A percentile compares a stretch with the other conserved stretches of the same genome.
phyloP scores from a whole-genome alignment of 2,329 filamentous ascomycete genomes.

The Colletotrichum sp. region DNA sequence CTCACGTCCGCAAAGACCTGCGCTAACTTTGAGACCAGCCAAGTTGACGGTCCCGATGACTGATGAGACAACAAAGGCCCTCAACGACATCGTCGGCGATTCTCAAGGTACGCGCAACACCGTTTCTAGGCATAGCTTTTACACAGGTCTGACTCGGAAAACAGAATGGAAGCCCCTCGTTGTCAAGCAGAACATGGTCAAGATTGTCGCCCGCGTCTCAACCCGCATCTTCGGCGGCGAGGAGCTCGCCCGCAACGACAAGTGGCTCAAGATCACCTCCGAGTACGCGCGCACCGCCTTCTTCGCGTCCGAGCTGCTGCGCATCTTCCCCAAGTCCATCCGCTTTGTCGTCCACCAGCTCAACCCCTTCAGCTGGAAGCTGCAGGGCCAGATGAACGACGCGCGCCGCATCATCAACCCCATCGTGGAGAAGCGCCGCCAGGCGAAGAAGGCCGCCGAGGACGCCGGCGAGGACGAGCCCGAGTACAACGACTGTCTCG shows the following conservation, averaged over 20 bases:
- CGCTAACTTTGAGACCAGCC: not conserved
- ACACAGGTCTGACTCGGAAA: not conserved
- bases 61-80: conserved; percentile 8
- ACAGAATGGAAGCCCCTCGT: conserved; percentile 18
- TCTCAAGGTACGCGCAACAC: not conserved
- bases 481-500: conserved; percentile 25
- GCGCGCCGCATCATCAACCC: conserved; percentile 25
- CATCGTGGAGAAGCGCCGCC: conserved; percentile 18
- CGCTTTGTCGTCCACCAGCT: conserved; percentile 21
- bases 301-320: conserved; percentile 12
- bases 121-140: accelerated
- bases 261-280: conserved; percentile 23
- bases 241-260: conserved; percentile 22
- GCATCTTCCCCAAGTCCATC: conserved; percentile 20
- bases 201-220: conserved; percentile 23
- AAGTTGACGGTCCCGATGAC: conserved; percentile 10
- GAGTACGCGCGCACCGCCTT: conserved; percentile 14
- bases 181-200: conserved; percentile 2
- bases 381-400: conserved; percentile 6
- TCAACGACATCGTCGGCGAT: not conserved
- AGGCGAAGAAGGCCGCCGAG: conserved; percentile 14
- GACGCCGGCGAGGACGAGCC: conserved; percentile 2
- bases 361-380: conserved; percentile 15
- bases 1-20: too few species aligned
- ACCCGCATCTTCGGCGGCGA: conserved; percentile 27